Base-by-base conservation (phyloP, 371 early-diverging fungal species). In the Mortierella sp. region DNA sequence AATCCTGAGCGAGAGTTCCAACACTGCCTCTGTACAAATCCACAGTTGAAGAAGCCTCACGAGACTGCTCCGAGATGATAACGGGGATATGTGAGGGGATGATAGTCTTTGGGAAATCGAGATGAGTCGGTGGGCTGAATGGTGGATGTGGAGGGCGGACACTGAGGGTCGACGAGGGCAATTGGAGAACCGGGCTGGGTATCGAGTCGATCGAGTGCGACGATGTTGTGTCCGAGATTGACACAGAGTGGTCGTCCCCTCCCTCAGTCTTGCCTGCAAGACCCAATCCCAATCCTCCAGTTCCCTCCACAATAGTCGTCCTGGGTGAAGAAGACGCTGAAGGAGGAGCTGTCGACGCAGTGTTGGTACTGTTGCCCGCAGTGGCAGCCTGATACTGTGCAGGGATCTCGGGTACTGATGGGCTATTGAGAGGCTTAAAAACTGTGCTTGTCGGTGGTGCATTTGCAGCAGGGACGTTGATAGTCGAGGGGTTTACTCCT, bases 1-100 rank as follows among this genome's bases (percentile, higher is more conserved):
- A 84, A 32, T 93, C 93, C 18, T 88, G 79, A 0, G 90, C 94
- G 70, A 92, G 75, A 0, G 91, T 84, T 1, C 89, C 93, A 3
- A 95, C 91, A 16, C 93, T 93, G 35, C 96, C 95, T 58, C 95
- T 92, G 81, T 95, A 96, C 44, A 95, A 80, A 77, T 96, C 95
- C 75, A 96, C 90, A 43, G 92, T 93, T 18, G 93, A 92, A 0
- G 95, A 93, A n/a, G 95, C 96, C 70, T 96, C 96, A 11, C 93
- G 90, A 18, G 94, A 94, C 74, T 96, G 96, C 84, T 96, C 97
- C 4, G 94, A 92, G 38, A 97, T 91, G 44, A 95, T 90, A 3
- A 97, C 89, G 7, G 93, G 92, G 0, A 95, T 93, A 46, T 91
- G 89, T 2, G 91, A 85, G 7, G 97, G 96, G 16, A 97, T 89